These are phyloP conservation scores for Neurospora sp. DNA, from an alignment of 495 filamentous ascomycete genomes.

Conservation along the genomic window DNA sequence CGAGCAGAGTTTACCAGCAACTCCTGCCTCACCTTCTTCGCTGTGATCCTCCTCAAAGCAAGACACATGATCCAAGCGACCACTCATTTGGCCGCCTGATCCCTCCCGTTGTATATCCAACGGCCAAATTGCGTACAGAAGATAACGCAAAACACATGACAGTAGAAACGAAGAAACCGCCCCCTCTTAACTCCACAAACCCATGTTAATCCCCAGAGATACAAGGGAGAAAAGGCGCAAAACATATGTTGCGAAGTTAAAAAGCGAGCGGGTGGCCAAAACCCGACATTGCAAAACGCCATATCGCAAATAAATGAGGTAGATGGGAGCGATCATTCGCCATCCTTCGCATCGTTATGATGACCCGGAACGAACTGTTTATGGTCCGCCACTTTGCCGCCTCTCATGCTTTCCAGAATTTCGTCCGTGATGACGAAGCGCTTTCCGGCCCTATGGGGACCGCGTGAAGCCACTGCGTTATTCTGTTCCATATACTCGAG, in stretches of 20 bases:
- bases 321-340: neutral
- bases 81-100: neutral
- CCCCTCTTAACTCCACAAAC: neutral
- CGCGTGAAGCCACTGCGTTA: neutral
- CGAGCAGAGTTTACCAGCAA: neutral
- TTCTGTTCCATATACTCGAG: neutral
- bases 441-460: neutral
- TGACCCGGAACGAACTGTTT: neutral
- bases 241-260: neutral
- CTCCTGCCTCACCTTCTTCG: neutral
- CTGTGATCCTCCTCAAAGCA: neutral
- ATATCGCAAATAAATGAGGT: neutral
- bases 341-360: neutral
- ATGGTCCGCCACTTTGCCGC: neutral
- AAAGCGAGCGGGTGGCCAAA: neutral
- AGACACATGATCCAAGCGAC: neutral
- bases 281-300: neutral
- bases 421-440: neutral
- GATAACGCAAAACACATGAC: neutral
- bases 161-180: neutral
- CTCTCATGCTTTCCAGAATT: neutral
- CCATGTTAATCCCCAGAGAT: neutral
- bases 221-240: neutral
- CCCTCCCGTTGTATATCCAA: neutral
- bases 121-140: neutral